A percentile compares a stretch with the other conserved stretches of the same genome.
These are phyloP conservation scores for Tetraselmis chui DNA, from an alignment of 139 green algal species.

Conservation along the genomic window DNA sequence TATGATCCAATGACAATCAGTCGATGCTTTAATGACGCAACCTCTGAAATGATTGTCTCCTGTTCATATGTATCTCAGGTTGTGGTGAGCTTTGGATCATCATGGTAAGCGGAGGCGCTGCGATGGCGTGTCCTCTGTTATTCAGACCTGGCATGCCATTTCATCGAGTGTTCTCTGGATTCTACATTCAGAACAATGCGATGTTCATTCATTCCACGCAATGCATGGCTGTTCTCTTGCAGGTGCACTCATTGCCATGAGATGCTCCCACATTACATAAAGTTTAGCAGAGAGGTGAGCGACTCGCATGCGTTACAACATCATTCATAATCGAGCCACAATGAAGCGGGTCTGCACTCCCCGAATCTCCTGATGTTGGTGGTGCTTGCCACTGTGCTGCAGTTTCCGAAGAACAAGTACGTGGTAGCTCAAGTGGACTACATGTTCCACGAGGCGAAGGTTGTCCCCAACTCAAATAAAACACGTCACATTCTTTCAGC, in stretches of 20 bases:
- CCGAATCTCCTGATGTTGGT: neutral
- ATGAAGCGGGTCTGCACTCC: neutral
- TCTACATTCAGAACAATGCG: neutral
- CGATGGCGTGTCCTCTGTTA: neutral
- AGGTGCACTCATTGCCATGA: conserved; percentile 32
- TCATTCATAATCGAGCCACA: neutral
- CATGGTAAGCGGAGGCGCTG: conserved; percentile 11
- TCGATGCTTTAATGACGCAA: too few species aligned
- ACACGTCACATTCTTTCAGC: too few species aligned
- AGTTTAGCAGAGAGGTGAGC: conserved; percentile 39
- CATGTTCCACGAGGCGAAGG: conserved; percentile 36
- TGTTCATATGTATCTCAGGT: conserved; percentile 7
- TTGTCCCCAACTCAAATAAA: too few species aligned
- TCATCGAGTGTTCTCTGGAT: neutral
- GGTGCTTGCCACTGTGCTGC: neutral
- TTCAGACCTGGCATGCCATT: neutral
- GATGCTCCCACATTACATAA: conserved; percentile 33
- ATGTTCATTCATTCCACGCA: neutral
- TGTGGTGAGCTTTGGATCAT: conserved; percentile 38
- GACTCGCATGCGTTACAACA: neutral
- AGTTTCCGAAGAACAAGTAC: conserved; percentile 47
- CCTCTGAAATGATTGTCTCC: neutral
- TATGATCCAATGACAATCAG: neutral
- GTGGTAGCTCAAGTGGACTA: conserved; percentile 66
- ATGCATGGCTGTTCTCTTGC: neutral